Percentiles rank a stretch among this genome's conserved stretches.
phyloP scores from a whole-genome alignment of 2,329 filamentous ascomycete species.

The Ascomycota sp. region DNA sequence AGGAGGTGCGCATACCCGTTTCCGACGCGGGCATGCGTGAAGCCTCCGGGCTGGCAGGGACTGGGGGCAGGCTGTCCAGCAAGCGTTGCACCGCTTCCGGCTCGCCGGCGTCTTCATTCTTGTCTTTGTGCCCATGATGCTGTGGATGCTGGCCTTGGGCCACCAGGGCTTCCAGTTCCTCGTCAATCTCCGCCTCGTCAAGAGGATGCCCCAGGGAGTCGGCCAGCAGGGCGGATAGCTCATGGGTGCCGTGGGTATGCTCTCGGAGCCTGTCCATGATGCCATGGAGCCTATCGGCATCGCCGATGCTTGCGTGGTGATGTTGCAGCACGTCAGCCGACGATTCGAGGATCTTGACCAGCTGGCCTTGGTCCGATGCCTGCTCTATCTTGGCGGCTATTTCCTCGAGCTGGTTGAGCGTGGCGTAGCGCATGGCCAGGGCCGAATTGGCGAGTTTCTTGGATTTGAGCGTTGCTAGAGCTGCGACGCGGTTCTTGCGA shows the following conservation, averaged over 20 bases:
- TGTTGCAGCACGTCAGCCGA: conserved; percentile 48
- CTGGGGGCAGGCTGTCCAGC: conserved; percentile 26
- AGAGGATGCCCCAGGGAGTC: conserved; percentile 32
- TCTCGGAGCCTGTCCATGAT: conserved; percentile 55
- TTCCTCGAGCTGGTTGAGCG: conserved; percentile 61
- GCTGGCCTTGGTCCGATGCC: conserved; percentile 62
- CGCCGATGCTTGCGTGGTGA: conserved; percentile 58
- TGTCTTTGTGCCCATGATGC: conserved; percentile 27
- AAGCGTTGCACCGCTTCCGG: conserved; percentile 29
- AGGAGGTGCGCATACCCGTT: conserved; percentile 14
- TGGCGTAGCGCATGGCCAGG: conserved; percentile 47
- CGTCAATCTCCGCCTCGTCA: conserved; percentile 68
- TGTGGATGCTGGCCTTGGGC: conserved; percentile 28
- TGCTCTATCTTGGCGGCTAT: conserved; percentile 67
- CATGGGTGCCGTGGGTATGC: conserved; percentile 62
- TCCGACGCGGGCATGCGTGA: conserved; percentile 14
- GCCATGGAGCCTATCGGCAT: conserved; percentile 49
- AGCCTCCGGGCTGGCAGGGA: conserved; percentile 12
- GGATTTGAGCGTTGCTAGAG: conserved; percentile 55
- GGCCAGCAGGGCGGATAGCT: conserved; percentile 55
- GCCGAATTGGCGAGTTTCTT: conserved; percentile 64
- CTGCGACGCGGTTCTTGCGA: conserved; percentile 50
- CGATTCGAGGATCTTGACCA: conserved; percentile 63
- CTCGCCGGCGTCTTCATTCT: conserved; percentile 21
- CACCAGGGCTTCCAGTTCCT: conserved; percentile 57